Evolutionary conservation across 331 rosid species (phyloP), one percentile per base, ranked within the genome.

Genomic region (Pyracantha coccinea): DNA sequence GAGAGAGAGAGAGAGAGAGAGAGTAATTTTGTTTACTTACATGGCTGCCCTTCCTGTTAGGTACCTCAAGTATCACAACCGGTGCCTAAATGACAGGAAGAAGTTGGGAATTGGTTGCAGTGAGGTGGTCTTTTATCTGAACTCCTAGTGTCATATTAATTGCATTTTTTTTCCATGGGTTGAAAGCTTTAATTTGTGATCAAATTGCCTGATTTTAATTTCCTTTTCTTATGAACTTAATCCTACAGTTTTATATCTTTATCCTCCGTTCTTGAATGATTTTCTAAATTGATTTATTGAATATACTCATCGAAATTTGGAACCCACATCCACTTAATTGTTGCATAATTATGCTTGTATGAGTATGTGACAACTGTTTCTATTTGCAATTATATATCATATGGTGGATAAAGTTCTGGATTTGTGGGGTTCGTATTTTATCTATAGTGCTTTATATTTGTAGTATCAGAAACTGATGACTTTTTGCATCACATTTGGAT

Each of bases 21-120:
- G 28, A 61, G 20, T 47, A 23, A 25, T 8, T 72, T 20, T 74
- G 35, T 78, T 73, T 16, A 17, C 66, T 82, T 31, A 85, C 78
- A 69, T 79, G 57, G 53, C 50, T 82, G 11, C 82, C 79, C 55
- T 77, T 71, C 79, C 67, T 84, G 83, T 74, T 82, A 94, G 99
- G 96, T 94, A 92, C 82, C 76, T 87, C 77, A 92, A 90, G 83
- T 92, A 75, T 79, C 85, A 87, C n/a, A 94, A 90, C 71, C 85
- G 90, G 71, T 90, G 97, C 90, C 88, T 94, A 81, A 88, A 75
- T 75, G 99, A 94, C 68, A 82, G 97, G 81, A 92, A 90, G 91
- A 90, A 94, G 80, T 86, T 90, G 85, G 99, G 99, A 81, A 84
- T 90, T 47, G 99, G 99, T 80, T 94, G 97, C 89, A 90, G 99